phyloP scores from a whole-genome alignment of 352 stramenopile genomes.

The Phytophthora rubi region DNA sequence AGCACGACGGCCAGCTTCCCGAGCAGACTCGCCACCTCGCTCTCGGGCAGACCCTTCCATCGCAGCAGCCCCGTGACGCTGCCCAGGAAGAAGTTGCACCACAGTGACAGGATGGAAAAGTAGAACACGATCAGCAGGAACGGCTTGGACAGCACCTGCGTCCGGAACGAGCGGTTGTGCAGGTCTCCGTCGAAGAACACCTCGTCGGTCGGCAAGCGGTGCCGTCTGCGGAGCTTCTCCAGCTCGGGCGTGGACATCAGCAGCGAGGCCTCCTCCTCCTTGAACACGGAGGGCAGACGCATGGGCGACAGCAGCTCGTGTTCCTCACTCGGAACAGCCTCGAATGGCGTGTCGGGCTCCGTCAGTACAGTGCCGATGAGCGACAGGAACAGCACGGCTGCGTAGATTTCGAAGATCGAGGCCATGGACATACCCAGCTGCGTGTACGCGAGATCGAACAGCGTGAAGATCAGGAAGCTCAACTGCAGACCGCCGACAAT shows the following conservation, averaged over 20 bases:
- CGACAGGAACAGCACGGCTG: slow-evolving; percentile 53
- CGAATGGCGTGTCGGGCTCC: slow-evolving; percentile 64
- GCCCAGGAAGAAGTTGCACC: slow-evolving; percentile 87
- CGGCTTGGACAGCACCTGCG: slow-evolving; percentile 62
- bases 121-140: slow-evolving; percentile 80
- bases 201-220: slow-evolving; percentile 34
- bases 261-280: slow-evolving; percentile 57
- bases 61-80: slow-evolving; percentile 66
- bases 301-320: slow-evolving; percentile 66
- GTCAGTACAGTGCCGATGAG: slow-evolving; percentile 59
- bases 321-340: slow-evolving; percentile 28
- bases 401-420: slow-evolving; percentile 62
- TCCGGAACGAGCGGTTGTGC: slow-evolving; percentile 65
- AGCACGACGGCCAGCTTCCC: slow-evolving; percentile 66
- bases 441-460: slow-evolving; percentile 63
- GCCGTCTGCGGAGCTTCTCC: slow-evolving; percentile 39
- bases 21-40: slow-evolving; percentile 48
- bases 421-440: slow-evolving; percentile 44
- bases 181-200: slow-evolving; percentile 51
- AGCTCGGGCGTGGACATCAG: slow-evolving; percentile 61
- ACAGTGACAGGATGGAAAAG: slow-evolving; percentile 79
- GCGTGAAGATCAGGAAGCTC: slow-evolving; percentile 78
- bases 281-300: slow-evolving; percentile 61
- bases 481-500: slow-evolving; percentile 76
- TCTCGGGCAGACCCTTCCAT: slow-evolving; percentile 53